phyloP scores from a whole-genome alignment of 176 grass and related monocot genomes.

The Bothriochloa decipiens region DNA sequence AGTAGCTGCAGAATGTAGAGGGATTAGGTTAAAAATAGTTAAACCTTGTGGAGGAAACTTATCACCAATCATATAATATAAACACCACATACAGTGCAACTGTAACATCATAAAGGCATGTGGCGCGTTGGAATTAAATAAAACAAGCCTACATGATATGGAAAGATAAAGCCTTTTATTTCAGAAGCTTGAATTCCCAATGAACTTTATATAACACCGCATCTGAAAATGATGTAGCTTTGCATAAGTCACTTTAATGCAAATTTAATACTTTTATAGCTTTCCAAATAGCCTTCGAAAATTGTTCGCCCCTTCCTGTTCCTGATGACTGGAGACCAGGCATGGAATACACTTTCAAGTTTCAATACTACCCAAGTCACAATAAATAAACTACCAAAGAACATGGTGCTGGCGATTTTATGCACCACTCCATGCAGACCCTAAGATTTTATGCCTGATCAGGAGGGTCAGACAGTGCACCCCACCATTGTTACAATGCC shows the following conservation, averaged over 20 bases:
- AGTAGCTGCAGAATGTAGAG: slow-evolving; percentile 43
- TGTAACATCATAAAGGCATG: slow-evolving; percentile 4
- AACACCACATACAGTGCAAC: neutral
- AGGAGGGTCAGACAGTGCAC: neutral
- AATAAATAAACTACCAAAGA: neutral
- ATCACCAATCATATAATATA: slow-evolving; percentile 11
- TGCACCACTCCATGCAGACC: neutral
- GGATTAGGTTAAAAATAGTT: neutral
- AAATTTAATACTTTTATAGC: neutral
- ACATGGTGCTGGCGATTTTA: neutral
- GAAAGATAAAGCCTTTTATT: neutral
- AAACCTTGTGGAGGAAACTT: slow-evolving; percentile 20
- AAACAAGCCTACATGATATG: slow-evolving; percentile 2
- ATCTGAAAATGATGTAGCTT: neutral
- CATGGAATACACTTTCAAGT: neutral
- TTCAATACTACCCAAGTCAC: neutral
- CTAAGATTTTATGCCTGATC: slow-evolving; percentile 15
- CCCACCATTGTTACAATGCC: too few relatives aligned
- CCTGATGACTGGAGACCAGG: neutral
- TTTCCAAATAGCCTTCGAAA: neutral
- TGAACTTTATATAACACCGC: neutral
- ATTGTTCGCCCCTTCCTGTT: neutral
- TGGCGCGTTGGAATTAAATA: neutral
- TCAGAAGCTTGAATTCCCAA: neutral
- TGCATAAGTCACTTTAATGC: neutral